Conservation (phyloP, 257 asterid genomes). For the Salvia hispanica region DNA sequence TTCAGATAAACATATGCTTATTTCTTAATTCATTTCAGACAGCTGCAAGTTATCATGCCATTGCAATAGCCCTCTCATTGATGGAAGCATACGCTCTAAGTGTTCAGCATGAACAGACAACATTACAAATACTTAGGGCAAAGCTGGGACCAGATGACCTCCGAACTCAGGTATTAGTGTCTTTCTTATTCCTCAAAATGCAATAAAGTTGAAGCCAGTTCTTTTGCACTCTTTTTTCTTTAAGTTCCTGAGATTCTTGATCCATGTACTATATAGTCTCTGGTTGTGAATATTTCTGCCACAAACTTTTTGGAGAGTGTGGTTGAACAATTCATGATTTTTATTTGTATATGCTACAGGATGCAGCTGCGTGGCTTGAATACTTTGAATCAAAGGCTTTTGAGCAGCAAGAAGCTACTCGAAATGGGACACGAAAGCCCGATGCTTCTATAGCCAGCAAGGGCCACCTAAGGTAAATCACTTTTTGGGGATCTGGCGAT, state of each 20-base stretch:
- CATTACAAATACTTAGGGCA: constrained; percentile 79
- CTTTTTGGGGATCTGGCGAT: constrained; percentile 1
- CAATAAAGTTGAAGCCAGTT: constrained; percentile 12
- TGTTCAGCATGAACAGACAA: constrained; percentile 94
- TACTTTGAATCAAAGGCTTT: constrained; percentile 92
- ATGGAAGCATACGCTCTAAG: constrained; percentile 97
- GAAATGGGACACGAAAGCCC: constrained; percentile 86
- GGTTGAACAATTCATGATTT: constrained; percentile 13
- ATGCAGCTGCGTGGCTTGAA: constrained; percentile 98
- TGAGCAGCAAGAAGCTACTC: constrained; percentile 96
- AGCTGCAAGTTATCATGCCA: constrained; percentile 96
- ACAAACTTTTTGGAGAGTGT: not conserved
- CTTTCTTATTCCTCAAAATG: constrained; percentile 22
- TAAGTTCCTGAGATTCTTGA: constrained; percentile 1
- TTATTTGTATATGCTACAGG: constrained; percentile 49
- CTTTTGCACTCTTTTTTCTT: constrained; percentile 19
- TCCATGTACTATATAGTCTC: constrained; percentile 1
- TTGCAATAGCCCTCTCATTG: constrained; percentile 91
- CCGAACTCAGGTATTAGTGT: constrained; percentile 75
- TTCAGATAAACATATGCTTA: constrained; percentile 31
- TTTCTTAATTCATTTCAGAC: constrained; percentile 53
- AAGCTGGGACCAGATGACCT: constrained; percentile 94
- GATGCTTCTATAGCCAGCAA: constrained; percentile 96
- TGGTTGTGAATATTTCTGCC: constrained; percentile 9
- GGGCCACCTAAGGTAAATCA: constrained; percentile 80